Conservation (phyloP, 225 moss, liverwort and hornwort species). For the Climacium dendroides region DNA sequence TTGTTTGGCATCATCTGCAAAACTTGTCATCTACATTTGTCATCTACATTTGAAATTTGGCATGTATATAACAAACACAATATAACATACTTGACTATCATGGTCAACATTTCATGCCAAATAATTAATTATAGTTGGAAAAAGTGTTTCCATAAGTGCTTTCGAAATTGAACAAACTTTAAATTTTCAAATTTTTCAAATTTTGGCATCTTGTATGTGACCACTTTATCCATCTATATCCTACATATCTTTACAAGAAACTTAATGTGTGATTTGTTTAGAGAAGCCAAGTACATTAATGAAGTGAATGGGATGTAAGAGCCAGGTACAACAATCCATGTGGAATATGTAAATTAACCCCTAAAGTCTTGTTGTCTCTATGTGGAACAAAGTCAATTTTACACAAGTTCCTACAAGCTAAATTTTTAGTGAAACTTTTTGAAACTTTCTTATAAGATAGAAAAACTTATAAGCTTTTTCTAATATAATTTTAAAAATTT, state of each 20-base stretch:
- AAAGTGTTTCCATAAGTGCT: accelerated
- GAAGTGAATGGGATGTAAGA: not conserved
- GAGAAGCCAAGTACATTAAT: not conserved
- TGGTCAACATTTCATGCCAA: accelerated
- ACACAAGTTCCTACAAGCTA: no score
- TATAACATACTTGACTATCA: not conserved
- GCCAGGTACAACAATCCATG: no score
- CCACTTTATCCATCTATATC: not conserved
- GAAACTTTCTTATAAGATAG: no score
- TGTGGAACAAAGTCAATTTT: no score
- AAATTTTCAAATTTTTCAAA: no score
- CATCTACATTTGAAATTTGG: not conserved
- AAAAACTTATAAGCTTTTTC: no score
- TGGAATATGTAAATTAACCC: not conserved
- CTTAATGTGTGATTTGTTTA: no score
- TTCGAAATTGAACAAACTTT: not conserved
- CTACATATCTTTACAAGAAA: not conserved
- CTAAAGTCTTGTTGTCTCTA: no score
- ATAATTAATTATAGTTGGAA: no score
- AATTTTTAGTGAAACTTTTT: no score
- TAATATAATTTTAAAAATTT: no score
- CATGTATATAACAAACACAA: not conserved
- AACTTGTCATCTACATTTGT: not conserved
- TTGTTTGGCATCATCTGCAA: not conserved
- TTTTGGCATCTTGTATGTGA: accelerated